These are phyloP conservation scores for Schoenoplectus tabernaemontani DNA, from an alignment of 202 grass and related monocot species.

Conservation along the genomic window DNA sequence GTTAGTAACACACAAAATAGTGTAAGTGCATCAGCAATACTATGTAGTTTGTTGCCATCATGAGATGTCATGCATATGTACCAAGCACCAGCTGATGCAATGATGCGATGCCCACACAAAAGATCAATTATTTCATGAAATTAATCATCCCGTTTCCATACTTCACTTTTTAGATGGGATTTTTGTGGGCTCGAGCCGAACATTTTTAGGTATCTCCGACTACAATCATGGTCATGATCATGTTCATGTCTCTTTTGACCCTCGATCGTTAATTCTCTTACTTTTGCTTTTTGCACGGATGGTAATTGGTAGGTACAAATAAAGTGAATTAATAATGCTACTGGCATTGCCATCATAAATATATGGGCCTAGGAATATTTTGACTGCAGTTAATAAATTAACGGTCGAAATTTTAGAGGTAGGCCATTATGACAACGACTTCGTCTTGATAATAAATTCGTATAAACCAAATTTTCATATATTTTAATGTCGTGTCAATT, in stretches of 20 bases:
- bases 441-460: no score
- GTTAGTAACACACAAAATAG: no score
- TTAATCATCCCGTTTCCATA: background rate
- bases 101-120: no score
- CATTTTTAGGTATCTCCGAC: background rate
- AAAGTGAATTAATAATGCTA: background rate
- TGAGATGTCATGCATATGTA: background rate
- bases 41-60: background rate
- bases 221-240: background rate
- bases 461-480: no score
- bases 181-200: conserved; percentile 5
- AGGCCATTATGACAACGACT: no score
- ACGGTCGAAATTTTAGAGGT: background rate
- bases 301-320: background rate
- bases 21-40: background rate
- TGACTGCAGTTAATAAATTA: background rate
- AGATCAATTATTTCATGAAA: background rate
- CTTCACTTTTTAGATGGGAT: background rate
- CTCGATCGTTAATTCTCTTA: background rate
- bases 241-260: background rate
- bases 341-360: background rate
- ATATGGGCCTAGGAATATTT: background rate
- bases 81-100: background rate
- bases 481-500: no score
- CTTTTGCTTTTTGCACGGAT: background rate